Percentiles rank a stretch among this genome's conserved stretches.
Conservation (phyloP, 306 rosid genomes). For the Trifolium pratense region DNA sequence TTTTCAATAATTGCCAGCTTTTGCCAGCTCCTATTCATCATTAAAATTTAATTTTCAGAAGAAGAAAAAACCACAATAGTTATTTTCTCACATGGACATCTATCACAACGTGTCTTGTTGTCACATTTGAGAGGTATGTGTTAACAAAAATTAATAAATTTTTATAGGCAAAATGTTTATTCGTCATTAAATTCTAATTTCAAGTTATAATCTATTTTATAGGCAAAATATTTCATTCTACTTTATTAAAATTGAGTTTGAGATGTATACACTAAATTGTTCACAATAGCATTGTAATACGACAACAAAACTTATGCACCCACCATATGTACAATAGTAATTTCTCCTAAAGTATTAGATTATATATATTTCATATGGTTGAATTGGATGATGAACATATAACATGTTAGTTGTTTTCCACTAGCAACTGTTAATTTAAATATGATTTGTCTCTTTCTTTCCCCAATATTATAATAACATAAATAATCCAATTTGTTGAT, state of each 20-base stretch:
- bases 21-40: slow-evolving; percentile 44
- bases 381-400: slow-evolving; percentile 43
- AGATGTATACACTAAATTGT: not conserved
- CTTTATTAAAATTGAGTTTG: too few species aligned
- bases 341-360: too few species aligned
- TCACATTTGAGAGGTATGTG: not conserved
- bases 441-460: not conserved
- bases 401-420: slow-evolving; percentile 54
- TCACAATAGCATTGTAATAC: slow-evolving; percentile 6
- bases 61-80: not conserved
- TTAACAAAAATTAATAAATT: too few species aligned
- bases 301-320: slow-evolving; percentile 43
- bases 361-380: not conserved
- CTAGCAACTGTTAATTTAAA: slow-evolving; percentile 46
- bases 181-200: too few species aligned
- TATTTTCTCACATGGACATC: slow-evolving; percentile 31
- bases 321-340: not conserved
- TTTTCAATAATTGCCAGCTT: slow-evolving; percentile 46
- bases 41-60: not conserved
- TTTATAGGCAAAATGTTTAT: too few species aligned
- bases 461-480: too few species aligned
- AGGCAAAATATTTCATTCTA: too few species aligned
- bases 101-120: too few species aligned
- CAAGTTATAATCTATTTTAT: too few species aligned
- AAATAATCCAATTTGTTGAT: too few species aligned